Evolutionary conservation across 192 early-diverging fungal species (phyloP).

Genomic region (Umbelopsis ramanniana): DNA sequence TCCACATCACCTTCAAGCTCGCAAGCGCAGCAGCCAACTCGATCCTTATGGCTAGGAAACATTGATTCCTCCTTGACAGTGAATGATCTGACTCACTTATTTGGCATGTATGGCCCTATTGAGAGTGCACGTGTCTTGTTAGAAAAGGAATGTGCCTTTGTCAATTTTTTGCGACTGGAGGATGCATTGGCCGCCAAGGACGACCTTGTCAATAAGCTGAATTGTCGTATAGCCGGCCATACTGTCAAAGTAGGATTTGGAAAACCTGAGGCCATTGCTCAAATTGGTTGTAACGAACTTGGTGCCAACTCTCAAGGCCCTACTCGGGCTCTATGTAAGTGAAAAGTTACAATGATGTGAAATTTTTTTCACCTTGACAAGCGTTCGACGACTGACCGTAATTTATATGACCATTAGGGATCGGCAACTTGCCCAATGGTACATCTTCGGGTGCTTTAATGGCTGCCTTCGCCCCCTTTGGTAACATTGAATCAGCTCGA

Average conservation of each 20-base stretch:
- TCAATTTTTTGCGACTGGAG: conserved; percentile 86
- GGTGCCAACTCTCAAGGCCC: conserved; percentile 47
- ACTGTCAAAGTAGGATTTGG: conserved; percentile 83
- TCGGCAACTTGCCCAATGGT: conserved; percentile 90
- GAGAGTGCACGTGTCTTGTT: conserved; percentile 87
- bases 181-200: conserved; percentile 85
- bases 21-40: conserved; percentile 58
- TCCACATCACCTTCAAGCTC: conserved; percentile 7
- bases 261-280: conserved; percentile 61
- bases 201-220: conserved; percentile 69
- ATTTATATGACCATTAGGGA: conserved; percentile 55
- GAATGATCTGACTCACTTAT: conserved; percentile 78
- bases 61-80: conserved; percentile 78
- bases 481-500: conserved; percentile 91
- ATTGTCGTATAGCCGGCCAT: conserved; percentile 75
- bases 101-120: conserved; percentile 88
- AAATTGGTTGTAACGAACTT: conserved; percentile 1
- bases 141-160: conserved; percentile 96
- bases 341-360: too few relatives aligned
- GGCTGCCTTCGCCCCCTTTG: conserved; percentile 78
- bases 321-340: conserved; percentile 79
- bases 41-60: conserved; percentile 95
- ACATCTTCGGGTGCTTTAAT: conserved; percentile 75
- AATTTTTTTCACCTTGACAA: background rate
- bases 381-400: background rate